Evolutionary conservation across 192 early-diverging fungal species (phyloP), one percentile per base, ranked within the genome.

Genomic region (Mortierella claussenii): DNA sequence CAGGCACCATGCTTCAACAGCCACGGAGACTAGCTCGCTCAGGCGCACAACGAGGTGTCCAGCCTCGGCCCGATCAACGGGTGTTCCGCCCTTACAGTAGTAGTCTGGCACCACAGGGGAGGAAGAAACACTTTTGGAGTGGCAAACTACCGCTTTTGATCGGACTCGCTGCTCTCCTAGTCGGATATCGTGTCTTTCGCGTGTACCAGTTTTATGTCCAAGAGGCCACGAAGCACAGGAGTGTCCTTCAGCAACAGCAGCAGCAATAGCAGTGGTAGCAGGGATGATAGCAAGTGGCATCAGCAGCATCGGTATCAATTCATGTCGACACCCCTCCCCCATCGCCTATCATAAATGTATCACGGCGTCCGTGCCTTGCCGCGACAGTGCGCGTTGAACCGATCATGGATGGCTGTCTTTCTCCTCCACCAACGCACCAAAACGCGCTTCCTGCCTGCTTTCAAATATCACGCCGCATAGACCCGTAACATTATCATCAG

Each of bases 131-230:
- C 32, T 67, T 76, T 33, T 67, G 65, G 65, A 61, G 50, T 24
- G 73, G 73, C 6, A 76, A 76, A 30, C 23, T 76, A 3, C 65
- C 73, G 4, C 36, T 76, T 2, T 30, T 76, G n/a, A 46, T 76
- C 17, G 50, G 17, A 10, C 11, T 76, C 4, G 73, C 65, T 2
- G 27, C 59, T 17, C 23, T 66, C 8, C 36, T 76, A 8, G 58
- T 76, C 13, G 73, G 63, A 42, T 76, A 76, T 23, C 56, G 73
- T 6, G 47, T 76, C 28, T 4, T 62, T 4, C 73, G 73, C 12
- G 10, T 76, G 4, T 67, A 67, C n/a, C 63, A 76, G 23, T 76
- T 42, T 21, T 48, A 60, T 33, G 21, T 21, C 10, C 44, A 60
- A 26, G 42, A 46, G 28, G 30, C 56, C 23, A 43, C 37, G 8